These are phyloP conservation scores for Hansfordia pulvinata DNA, from an alignment of 2,329 filamentous ascomycete species.

Conservation along the genomic window DNA sequence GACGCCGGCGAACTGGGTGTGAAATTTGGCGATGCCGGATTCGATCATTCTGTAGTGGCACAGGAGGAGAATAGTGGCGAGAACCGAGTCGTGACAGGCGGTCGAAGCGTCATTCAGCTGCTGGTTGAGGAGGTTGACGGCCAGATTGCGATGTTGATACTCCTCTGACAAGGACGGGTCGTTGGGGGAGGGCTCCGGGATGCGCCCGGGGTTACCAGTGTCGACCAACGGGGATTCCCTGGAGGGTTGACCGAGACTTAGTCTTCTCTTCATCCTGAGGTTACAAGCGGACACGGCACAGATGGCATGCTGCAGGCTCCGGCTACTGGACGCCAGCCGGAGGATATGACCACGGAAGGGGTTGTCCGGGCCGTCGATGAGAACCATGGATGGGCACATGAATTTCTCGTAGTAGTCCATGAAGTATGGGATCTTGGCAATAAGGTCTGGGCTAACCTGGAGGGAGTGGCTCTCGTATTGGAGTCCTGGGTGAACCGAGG, in stretches of 20 bases:
- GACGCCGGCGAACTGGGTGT: constrained; percentile 84
- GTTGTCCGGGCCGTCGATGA: constrained; percentile 75
- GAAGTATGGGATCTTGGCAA: constrained; percentile 72
- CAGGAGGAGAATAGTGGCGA: constrained; percentile 76
- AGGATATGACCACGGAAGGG: constrained; percentile 78
- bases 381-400: constrained; percentile 83
- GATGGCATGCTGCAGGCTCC: constrained; percentile 82
- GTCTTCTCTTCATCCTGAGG: constrained; percentile 67
- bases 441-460: constrained; percentile 47
- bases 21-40: constrained; percentile 84
- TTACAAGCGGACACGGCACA: constrained; percentile 84
- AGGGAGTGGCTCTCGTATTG: constrained; percentile 29
- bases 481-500: constrained; percentile 33
- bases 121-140: constrained; percentile 70
- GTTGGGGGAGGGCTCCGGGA: constrained; percentile 33
- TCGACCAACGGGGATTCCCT: constrained; percentile 36
- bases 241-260: constrained; percentile 43
- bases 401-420: constrained; percentile 90
- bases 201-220: constrained; percentile 28
- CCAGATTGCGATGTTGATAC: constrained; percentile 66
- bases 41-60: constrained; percentile 92
- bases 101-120: constrained; percentile 65
- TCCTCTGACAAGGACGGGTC: constrained; percentile 65
- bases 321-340: constrained; percentile 61
- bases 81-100: constrained; percentile 71